Base-by-base conservation (phyloP, 768 basidiomycete species). In the Gyrodon lividus region DNA sequence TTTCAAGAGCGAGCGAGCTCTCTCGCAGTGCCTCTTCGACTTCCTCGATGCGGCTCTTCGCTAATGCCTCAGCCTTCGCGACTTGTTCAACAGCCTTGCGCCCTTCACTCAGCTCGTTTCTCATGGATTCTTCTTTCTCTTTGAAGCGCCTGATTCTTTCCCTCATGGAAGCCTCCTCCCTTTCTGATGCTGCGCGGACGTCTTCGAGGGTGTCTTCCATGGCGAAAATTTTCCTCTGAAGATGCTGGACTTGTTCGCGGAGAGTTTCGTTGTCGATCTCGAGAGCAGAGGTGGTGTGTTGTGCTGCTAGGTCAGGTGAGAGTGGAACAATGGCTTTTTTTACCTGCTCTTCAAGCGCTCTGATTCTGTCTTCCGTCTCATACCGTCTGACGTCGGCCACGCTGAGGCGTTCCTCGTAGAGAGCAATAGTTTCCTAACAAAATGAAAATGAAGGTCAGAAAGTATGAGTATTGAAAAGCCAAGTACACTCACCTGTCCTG, bases 181-280 rank as follows among this genome's bases (percentile, higher is more conserved):
- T 76, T 64, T 97, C 92, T 2, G 89, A 75, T 19, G 81, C 75
- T 2, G 75, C 77, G 20, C 77, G 83, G 1, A 79, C 74, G 60
- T 97, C 93, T 58, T 94, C 92, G 14, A 98, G 77, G 57, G 82
- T 74, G 61, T 96, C 96, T 63, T 98, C 94, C 61, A 96, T 74
- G 34, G 72, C 74, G 2, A 77, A 68, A 24, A 95, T 78, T 67
- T 87, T 88, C 63, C 80, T 82, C 63, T 92, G 87, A 30, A 96
- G 74, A 69, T 98, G 91, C 35, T 82, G 80, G n/a, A 92, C 78
- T 66, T 99, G 95, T 24, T 95, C 94, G 14, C 80, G 83, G 12
- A 98, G 80, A 13, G 83, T 86, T 67, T 98, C 94, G 61, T 98
- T 98, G 69, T 99, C 95, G 56, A 99, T 98, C 63, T 92, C 84